These are phyloP conservation scores for Fraxinus latifolia DNA, from an alignment of 305 asterid species.

Conservation along the genomic window DNA sequence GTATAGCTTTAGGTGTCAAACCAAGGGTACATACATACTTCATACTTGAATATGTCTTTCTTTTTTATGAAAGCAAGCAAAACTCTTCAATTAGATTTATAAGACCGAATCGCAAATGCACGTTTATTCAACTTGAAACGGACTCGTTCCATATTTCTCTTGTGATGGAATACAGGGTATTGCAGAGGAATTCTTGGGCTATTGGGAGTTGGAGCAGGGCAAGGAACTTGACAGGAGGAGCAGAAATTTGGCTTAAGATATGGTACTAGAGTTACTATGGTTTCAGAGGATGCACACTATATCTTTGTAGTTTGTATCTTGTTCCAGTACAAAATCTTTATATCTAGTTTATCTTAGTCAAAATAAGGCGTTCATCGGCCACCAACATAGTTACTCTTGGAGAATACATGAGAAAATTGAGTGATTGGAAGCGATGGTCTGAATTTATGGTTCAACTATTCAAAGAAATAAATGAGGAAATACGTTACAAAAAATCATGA, in stretches of 20 bases:
- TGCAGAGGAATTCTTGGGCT: too few relatives aligned
- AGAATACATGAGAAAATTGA: background rate
- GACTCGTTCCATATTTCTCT: too few relatives aligned
- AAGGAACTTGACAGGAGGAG: background rate
- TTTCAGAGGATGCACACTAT: background rate
- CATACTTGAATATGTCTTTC: too few relatives aligned
- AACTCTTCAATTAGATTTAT: too few relatives aligned
- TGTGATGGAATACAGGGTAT: too few relatives aligned
- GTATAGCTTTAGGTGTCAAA: too few relatives aligned
- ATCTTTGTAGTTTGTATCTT: background rate
- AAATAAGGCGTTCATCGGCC: background rate
- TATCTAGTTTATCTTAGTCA: background rate
- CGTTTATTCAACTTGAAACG: too few relatives aligned
- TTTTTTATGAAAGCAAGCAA: too few relatives aligned
- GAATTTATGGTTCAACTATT: background rate
- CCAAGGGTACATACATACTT: too few relatives aligned
- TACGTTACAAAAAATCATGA: background rate
- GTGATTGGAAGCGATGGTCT: background rate
- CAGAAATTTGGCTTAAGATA: background rate
- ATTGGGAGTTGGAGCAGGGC: too few relatives aligned
- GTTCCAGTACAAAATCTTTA: background rate
- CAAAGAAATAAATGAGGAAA: too few relatives aligned
- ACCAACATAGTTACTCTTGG: background rate
- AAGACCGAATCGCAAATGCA: too few relatives aligned
- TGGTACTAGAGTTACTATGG: background rate